Evolutionary conservation across 2,329 filamentous ascomycete genomes (phyloP).

Genomic region (Aspergillus fischeri): DNA sequence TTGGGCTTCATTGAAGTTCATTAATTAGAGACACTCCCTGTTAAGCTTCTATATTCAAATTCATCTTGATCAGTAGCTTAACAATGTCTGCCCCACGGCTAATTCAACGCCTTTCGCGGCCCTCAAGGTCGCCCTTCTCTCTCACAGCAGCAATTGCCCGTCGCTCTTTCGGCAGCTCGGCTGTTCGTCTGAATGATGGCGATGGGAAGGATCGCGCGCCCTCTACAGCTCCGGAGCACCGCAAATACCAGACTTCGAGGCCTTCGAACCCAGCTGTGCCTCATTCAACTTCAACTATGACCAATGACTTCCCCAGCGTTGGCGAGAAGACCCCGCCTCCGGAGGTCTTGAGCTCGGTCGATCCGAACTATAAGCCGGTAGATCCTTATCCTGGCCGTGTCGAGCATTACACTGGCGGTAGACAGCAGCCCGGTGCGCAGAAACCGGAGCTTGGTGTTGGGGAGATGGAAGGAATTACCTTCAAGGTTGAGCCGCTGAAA

Average conservation of each 20-base stretch:
- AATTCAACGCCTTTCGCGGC: slow-evolving; percentile 43
- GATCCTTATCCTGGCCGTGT: slow-evolving; percentile 61
- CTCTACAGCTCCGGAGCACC: slow-evolving; percentile 52
- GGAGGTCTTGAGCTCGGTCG: slow-evolving; percentile 56
- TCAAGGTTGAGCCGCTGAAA: slow-evolving; percentile 85
- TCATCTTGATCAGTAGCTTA: slow-evolving; percentile 1
- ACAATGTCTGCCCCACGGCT: slow-evolving; percentile 47
- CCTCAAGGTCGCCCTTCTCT: slow-evolving; percentile 23
- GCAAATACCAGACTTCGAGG: slow-evolving; percentile 55
- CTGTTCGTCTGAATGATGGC: slow-evolving; percentile 31
- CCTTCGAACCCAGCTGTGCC: slow-evolving; percentile 59
- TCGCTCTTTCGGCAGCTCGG: slow-evolving; percentile 30
- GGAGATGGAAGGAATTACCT: slow-evolving; percentile 80
- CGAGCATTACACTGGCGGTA: slow-evolving; percentile 62
- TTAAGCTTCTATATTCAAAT: neutral
- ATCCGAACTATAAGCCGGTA: slow-evolving; percentile 54
- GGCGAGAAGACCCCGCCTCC: slow-evolving; percentile 56
- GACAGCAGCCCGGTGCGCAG: slow-evolving; percentile 49
- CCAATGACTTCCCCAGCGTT: slow-evolving; percentile 59
- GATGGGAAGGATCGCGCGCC: slow-evolving; percentile 50
- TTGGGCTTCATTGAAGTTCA: neutral
- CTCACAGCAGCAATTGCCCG: slow-evolving; percentile 23
- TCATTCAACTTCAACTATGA: slow-evolving; percentile 61
- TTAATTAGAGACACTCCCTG: neutral
- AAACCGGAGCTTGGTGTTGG: slow-evolving; percentile 72